phyloP scores from a whole-genome alignment of 2,329 filamentous ascomycete genomes.

The Penicillium corylophilum region DNA sequence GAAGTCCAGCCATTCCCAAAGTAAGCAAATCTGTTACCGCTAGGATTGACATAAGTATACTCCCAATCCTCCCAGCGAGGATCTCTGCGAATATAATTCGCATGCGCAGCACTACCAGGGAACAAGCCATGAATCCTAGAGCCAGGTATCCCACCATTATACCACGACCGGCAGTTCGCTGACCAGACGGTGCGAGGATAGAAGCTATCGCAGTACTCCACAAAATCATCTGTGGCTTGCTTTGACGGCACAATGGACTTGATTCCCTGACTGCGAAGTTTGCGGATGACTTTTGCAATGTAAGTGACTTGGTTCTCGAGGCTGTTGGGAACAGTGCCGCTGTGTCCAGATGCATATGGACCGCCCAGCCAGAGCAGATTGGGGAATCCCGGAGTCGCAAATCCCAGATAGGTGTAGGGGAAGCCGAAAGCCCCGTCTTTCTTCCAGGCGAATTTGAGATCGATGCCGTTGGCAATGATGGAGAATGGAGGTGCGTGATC shows the following conservation, averaged over 20 bases:
- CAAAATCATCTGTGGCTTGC: conserved; percentile 60
- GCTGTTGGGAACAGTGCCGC: conserved; percentile 66
- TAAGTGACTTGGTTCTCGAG: conserved; percentile 67
- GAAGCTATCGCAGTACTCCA: conserved; percentile 48
- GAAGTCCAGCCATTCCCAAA: conserved; percentile 67
- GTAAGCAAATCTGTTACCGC: conserved; percentile 52
- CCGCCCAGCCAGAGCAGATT: conserved; percentile 67
- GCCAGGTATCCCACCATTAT: conserved; percentile 64
- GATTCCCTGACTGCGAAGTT: conserved; percentile 65
- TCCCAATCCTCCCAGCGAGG: conserved; percentile 62
- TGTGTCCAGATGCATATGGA: conserved; percentile 58
- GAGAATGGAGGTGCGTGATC: conserved; percentile 61
- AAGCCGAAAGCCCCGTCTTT: conserved; percentile 58
- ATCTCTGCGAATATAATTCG: conserved; percentile 58
- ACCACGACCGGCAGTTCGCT: conserved; percentile 66
- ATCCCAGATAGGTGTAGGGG: conserved; percentile 66
- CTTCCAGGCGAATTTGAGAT: conserved; percentile 59
- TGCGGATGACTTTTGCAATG: conserved; percentile 66
- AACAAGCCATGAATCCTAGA: conserved; percentile 66
- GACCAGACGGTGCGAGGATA: conserved; percentile 52
- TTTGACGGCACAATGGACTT: conserved; percentile 58
- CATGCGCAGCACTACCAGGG: conserved; percentile 65
- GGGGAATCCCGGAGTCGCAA: conserved; percentile 64
- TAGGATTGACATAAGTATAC: conserved; percentile 48
- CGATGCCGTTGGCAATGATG: conserved; percentile 55